Base-by-base conservation (phyloP, 768 basidiomycete species). In the Tricholoma furcatifolium region DNA sequence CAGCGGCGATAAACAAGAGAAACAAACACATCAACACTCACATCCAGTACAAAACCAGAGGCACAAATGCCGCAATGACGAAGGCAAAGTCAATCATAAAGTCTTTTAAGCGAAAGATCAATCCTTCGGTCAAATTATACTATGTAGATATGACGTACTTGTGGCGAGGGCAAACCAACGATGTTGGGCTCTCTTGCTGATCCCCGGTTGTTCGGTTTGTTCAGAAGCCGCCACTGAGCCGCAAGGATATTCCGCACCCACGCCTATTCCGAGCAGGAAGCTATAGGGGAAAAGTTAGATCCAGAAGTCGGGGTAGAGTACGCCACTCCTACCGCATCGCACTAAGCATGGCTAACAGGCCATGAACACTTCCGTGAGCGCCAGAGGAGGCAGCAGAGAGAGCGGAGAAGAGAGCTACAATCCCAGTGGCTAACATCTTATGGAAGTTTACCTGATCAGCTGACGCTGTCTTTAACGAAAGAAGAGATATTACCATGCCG, bases 141-240 rank as follows among this genome's bases (percentile, higher is more conserved):
- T 27, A 3, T 3, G 7, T 3, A 21, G 11, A 36, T 6, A 36
- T 48, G 79, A 61, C 50, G 21, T 68, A 91, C 93, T 95, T 9
- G 93, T 95, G 11, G 93, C 89, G 20, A 91, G 77, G 3, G 86
- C 84, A 62, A 96, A 85, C 82, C 92, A 91, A 43, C 85, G 71
- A 63, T 94, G 87, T 62, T 91, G 92, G 4, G 87, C 78, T 48
- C 84, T 83, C 70, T 88, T 89, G 56, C 67, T 74, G 60, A 96
- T 85, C 6, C 79, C 81, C 6, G 80, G 73, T 64, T 89, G 88
- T 65, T 96, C 94, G 1, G 92, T 88, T 62, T 91, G 89, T 62
- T 96, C 94, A 1, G 90, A 87, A 4, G 87, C 87, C 6, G 91
- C 86, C 9, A 93, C 90, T 0, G 87, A 88, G n/a, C 93, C 93